These are phyloP conservation scores for Yamadazyma scolyti DNA, from an alignment of 805 yeast species.

Conservation along the genomic window DNA sequence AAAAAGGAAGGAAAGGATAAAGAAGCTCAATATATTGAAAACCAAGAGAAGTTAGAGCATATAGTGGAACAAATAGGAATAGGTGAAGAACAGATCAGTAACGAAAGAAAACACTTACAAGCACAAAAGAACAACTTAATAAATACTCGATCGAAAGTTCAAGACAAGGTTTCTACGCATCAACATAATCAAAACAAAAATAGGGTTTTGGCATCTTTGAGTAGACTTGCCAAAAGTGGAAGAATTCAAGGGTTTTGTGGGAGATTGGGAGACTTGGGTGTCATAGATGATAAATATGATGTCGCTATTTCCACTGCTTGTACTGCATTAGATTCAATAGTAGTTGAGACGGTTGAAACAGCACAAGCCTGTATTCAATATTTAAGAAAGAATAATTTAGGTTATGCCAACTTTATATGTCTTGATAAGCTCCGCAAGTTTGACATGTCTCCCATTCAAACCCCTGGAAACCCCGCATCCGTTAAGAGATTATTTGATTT, in stretches of 20 bases:
- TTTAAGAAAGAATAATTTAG: slow-evolving; percentile 75
- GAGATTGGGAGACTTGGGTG: slow-evolving; percentile 88
- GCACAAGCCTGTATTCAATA: slow-evolving; percentile 70
- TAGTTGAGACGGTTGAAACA: slow-evolving; percentile 71
- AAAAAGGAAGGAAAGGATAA: slow-evolving; percentile 47
- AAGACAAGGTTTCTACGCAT: slow-evolving; percentile 62
- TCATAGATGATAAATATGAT: slow-evolving; percentile 83
- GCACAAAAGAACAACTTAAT: slow-evolving; percentile 52
- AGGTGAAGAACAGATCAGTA: slow-evolving; percentile 55
- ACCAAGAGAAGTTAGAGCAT: slow-evolving; percentile 47
- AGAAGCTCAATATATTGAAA: slow-evolving; percentile 42
- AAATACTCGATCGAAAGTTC: slow-evolving; percentile 55
- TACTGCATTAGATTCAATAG: slow-evolving; percentile 86
- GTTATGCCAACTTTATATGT: slow-evolving; percentile 85
- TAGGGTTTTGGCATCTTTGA: slow-evolving; percentile 66
- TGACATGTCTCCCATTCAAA: slow-evolving; percentile 52
- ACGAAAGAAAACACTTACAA: slow-evolving; percentile 48
- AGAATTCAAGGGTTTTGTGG: slow-evolving; percentile 85
- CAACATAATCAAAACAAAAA: slow-evolving; percentile 62
- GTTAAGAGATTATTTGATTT: slow-evolving; percentile 85
- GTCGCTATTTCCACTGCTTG: slow-evolving; percentile 94
- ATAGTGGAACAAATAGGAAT: slow-evolving; percentile 50
- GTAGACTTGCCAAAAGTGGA: slow-evolving; percentile 71
- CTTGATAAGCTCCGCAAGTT: slow-evolving; percentile 68
- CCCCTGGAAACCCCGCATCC: slow-evolving; percentile 61